Evolutionary conservation across 1,139 yeast genomes (phyloP).

Genomic region (Meyerozyma athensensis): DNA sequence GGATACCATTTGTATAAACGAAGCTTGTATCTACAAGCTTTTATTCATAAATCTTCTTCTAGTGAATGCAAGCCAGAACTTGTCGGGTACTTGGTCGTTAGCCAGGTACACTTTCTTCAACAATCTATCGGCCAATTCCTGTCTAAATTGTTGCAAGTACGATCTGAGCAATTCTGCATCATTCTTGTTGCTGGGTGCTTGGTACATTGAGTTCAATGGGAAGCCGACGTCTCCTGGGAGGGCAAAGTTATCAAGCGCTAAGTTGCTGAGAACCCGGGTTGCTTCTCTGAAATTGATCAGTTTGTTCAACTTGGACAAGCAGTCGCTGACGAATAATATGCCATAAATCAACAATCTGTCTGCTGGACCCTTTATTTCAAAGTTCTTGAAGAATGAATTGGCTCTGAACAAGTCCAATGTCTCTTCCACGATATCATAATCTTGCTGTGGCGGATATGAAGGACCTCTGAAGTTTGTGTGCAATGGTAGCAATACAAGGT

Average conservation of each 20-base stretch:
- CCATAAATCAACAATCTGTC: slow-evolving; percentile 95
- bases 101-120: slow-evolving; percentile 67
- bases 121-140: slow-evolving; percentile 81
- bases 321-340: slow-evolving; percentile 83
- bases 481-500: slow-evolving; percentile 76
- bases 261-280: slow-evolving; percentile 64
- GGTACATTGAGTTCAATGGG: slow-evolving; percentile 81
- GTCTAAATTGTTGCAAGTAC: slow-evolving; percentile 89
- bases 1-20: slow-evolving; percentile 25
- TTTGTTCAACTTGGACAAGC: slow-evolving; percentile 58
- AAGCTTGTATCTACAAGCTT: slow-evolving; percentile 31
- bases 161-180: slow-evolving; percentile 77
- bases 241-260: slow-evolving; percentile 82
- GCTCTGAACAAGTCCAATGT: slow-evolving; percentile 88
- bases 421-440: slow-evolving; percentile 91
- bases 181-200: slow-evolving; percentile 66
- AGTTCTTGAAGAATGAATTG: slow-evolving; percentile 92
- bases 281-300: slow-evolving; percentile 59
- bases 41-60: slow-evolving; percentile 95
- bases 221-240: slow-evolving; percentile 95
- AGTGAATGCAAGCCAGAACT: slow-evolving; percentile 94
- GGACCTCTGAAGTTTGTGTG: slow-evolving; percentile 88
- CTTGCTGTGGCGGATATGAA: slow-evolving; percentile 74
- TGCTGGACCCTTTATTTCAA: slow-evolving; percentile 93
- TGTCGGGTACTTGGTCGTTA: slow-evolving; percentile 52